Percentiles rank a stretch among this genome's conserved stretches.
Conservation (phyloP, 2,329 filamentous ascomycete species). For the Juglanconis oblonga region DNA sequence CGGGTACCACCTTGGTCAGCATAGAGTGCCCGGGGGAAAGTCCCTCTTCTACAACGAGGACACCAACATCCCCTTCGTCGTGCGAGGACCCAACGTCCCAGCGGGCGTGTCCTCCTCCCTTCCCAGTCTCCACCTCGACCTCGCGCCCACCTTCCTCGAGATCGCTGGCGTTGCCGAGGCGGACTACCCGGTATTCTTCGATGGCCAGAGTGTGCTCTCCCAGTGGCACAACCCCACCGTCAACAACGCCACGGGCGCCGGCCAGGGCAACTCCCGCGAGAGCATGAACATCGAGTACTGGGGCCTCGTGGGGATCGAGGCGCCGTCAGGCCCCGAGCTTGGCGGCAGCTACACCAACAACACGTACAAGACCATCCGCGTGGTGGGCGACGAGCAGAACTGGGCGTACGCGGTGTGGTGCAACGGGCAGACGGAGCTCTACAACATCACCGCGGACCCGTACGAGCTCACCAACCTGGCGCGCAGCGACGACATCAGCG, state of each 20-base stretch:
- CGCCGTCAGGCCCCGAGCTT: constrained; percentile 31
- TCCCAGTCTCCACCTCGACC: constrained; percentile 25
- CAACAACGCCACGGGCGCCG: constrained; percentile 1
- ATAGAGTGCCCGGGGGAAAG: constrained; percentile 24
- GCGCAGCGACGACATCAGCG: constrained; percentile 25
- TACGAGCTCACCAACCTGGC: constrained; percentile 26
- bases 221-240: constrained; percentile 26
- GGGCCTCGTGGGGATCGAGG: constrained; percentile 24
- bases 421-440: constrained; percentile 29
- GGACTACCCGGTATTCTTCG: constrained; percentile 26
- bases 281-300: constrained; percentile 28
- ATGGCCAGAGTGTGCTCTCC: constrained; percentile 27
- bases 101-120: constrained; percentile 20
- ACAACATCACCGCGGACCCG: constrained; percentile 27
- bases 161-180: constrained; percentile 24
- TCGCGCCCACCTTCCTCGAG: constrained; percentile 29
- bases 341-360: constrained; percentile 27
- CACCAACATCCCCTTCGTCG: constrained; percentile 29
- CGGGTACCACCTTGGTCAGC: constrained; percentile 9
- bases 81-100: constrained; percentile 27
- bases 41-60: constrained; percentile 27
- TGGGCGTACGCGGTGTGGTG: constrained; percentile 30
- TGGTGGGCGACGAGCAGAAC: constrained; percentile 22
- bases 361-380: constrained; percentile 28
- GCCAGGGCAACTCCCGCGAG: constrained; percentile 21